These are phyloP conservation scores for Xylariaceae sp. DNA, from an alignment of 2,329 filamentous ascomycete genomes.

Conservation along the genomic window DNA sequence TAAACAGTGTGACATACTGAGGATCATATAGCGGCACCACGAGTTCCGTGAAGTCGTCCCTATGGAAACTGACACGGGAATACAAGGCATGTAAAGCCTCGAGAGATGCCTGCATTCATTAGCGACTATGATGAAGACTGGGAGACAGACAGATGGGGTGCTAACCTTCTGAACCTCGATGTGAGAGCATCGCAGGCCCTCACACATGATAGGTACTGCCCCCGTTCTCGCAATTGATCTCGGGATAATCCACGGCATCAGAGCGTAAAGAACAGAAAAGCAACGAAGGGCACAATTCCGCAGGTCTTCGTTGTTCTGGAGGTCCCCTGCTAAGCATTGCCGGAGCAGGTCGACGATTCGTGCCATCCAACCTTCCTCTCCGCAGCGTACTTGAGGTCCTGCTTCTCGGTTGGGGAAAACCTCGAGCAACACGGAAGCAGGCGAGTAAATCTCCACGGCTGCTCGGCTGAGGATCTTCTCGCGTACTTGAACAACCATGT, in stretches of 20 bases:
- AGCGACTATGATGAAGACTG: conserved; percentile 2
- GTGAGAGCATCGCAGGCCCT: conserved; percentile 63
- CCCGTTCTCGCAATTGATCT: conserved; percentile 69
- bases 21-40: conserved; percentile 73
- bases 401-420: conserved; percentile 68
- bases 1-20: conserved; percentile 66
- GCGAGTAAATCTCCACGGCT: conserved; percentile 90
- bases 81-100: conserved; percentile 83
- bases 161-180: conserved; percentile 69
- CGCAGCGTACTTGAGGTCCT: conserved; percentile 65
- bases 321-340: conserved; percentile 63
- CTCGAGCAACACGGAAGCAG: conserved; percentile 66
- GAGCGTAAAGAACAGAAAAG: conserved; percentile 69
- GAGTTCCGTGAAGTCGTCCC: conserved; percentile 72
- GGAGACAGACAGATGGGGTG: background rate
- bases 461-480: conserved; percentile 81
- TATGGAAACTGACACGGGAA: conserved; percentile 64
- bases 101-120: conserved; percentile 58
- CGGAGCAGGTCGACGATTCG: conserved; percentile 70
- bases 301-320: conserved; percentile 61
- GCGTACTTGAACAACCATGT: conserved; percentile 75
- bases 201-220: conserved; percentile 65
- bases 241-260: conserved; percentile 82
- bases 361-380: conserved; percentile 80
- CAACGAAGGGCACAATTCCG: conserved; percentile 69